These are phyloP conservation scores for Diatrype stigma DNA, from an alignment of 2,329 filamentous ascomycete species.

Conservation along the genomic window DNA sequence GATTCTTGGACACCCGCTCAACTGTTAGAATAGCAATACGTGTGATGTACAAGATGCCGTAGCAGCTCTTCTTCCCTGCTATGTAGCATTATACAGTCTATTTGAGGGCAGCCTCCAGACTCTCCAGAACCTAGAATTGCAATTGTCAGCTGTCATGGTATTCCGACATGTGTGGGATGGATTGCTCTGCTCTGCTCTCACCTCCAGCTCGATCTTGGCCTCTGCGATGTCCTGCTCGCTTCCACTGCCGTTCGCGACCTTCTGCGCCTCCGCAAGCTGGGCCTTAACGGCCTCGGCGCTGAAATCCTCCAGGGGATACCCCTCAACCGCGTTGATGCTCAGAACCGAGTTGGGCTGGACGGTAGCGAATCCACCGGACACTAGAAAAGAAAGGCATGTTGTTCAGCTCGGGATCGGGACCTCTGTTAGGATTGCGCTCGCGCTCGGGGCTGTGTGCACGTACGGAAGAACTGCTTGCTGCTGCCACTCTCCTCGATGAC, in stretches of 20 bases:
- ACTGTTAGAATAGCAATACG: constrained; percentile 23
- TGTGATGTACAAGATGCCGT: constrained; percentile 34
- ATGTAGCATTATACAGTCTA: constrained; percentile 56
- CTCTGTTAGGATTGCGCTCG: constrained; percentile 1
- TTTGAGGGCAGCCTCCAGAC: constrained; percentile 75
- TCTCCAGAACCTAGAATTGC: constrained; percentile 68
- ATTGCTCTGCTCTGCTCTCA: constrained; percentile 35
- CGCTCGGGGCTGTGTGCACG: constrained; percentile 40
- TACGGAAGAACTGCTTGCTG: constrained; percentile 98
- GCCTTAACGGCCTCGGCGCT: constrained; percentile 82
- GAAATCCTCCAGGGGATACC: constrained; percentile 92
- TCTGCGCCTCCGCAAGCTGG: constrained; percentile 93
- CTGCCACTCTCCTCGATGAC: constrained; percentile 87
- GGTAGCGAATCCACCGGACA: constrained; percentile 94
- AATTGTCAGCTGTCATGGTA: constrained; percentile 1
- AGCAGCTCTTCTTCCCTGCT: constrained; percentile 25
- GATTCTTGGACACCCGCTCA: constrained; percentile 23
- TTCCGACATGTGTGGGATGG: not conserved
- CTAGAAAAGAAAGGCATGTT: constrained; percentile 39
- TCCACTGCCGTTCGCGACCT: constrained; percentile 83
- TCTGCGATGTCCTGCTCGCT: constrained; percentile 98
- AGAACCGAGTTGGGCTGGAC: constrained; percentile 92
- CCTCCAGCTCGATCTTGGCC: constrained; percentile 99
- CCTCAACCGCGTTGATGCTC: constrained; percentile 98
- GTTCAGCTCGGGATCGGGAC: constrained; percentile 13